Evolutionary conservation across 345 rosid species (phyloP).

Genomic region (rapeseed (Brassica napus)): DNA sequence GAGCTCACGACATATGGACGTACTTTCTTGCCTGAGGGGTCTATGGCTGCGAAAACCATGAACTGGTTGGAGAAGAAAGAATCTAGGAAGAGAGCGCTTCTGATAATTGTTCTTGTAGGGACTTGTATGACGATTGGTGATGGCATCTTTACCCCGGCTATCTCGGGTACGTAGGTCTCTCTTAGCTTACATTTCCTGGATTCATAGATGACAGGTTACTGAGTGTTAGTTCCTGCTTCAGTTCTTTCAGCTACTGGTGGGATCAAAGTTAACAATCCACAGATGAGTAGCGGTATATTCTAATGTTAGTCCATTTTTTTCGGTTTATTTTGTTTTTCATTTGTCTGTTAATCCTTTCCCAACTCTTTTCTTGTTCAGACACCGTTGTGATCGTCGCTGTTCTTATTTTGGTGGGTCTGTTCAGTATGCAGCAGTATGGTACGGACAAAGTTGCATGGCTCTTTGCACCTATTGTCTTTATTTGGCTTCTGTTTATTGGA

Average conservation of each 20-base stretch:
- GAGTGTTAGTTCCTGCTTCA: slow-evolving; percentile 31
- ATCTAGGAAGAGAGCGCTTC: slow-evolving; percentile 66
- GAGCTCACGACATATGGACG: slow-evolving; percentile 91
- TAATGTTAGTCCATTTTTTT: not conserved
- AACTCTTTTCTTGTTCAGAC: slow-evolving; percentile 47
- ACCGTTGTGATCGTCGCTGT: slow-evolving; percentile 75
- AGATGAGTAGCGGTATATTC: slow-evolving; percentile 57
- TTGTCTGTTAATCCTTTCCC: not conserved
- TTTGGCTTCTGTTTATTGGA: slow-evolving; percentile 91
- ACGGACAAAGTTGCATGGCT: slow-evolving; percentile 93
- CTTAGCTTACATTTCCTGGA: not conserved
- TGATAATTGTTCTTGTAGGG: slow-evolving; percentile 76
- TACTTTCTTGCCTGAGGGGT: slow-evolving; percentile 65
- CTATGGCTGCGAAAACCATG: slow-evolving; percentile 85
- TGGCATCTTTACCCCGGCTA: slow-evolving; percentile 97
- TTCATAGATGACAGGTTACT: not conserved
- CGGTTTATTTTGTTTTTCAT: not conserved
- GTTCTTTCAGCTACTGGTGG: slow-evolving; percentile 99
- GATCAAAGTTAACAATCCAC: slow-evolving; percentile 66
- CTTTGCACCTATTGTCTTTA: slow-evolving; percentile 88
- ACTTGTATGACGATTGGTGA: slow-evolving; percentile 97
- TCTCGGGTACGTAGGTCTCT: slow-evolving; percentile 61
- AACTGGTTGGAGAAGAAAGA: slow-evolving; percentile 69
- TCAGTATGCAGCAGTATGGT: slow-evolving; percentile 92
- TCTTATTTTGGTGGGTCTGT: slow-evolving; percentile 71